A percentile compares a stretch with the other conserved stretches of the same genome.
These are phyloP conservation scores for Colletotrichum sp. DNA, from an alignment of 2,329 filamentous ascomycete species.

Conservation along the genomic window DNA sequence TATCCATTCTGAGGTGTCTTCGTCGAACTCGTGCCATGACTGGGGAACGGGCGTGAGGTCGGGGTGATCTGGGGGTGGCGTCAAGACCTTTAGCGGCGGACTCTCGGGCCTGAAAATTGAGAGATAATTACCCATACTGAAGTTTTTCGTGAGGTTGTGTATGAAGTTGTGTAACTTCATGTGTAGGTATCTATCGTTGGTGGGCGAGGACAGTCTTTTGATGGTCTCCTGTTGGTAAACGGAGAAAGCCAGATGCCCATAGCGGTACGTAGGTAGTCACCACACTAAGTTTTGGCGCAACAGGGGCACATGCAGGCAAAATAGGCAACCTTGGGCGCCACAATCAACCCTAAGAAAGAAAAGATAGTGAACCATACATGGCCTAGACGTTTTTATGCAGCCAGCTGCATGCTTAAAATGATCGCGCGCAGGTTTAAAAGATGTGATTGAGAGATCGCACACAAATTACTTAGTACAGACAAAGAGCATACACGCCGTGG, in stretches of 20 bases:
- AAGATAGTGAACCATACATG: background rate
- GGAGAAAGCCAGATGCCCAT: background rate
- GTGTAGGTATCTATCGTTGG: background rate
- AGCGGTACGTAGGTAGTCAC: background rate
- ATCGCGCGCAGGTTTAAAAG: background rate
- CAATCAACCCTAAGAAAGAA: background rate
- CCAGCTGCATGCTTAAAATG: background rate
- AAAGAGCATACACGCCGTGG: too few relatives aligned
- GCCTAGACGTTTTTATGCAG: background rate
- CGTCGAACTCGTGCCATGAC: constrained; percentile 1
- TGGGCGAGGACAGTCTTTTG: background rate
- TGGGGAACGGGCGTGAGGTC: background rate
- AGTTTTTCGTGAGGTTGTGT: background rate
- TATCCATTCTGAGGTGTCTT: background rate
- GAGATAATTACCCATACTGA: background rate
- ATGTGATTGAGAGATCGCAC: background rate
- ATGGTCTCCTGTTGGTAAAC: background rate
- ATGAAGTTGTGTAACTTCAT: too few relatives aligned
- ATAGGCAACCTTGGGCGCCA: background rate
- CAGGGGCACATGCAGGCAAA: background rate
- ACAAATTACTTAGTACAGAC: background rate
- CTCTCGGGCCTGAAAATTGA: background rate
- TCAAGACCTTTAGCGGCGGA: background rate
- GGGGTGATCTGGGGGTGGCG: background rate
- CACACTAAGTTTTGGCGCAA: background rate